A percentile compares a stretch with the other conserved stretches of the same genome.
These are phyloP conservation scores for Odontarrhena argentea DNA, from an alignment of 345 rosid genomes.

Conservation along the genomic window DNA sequence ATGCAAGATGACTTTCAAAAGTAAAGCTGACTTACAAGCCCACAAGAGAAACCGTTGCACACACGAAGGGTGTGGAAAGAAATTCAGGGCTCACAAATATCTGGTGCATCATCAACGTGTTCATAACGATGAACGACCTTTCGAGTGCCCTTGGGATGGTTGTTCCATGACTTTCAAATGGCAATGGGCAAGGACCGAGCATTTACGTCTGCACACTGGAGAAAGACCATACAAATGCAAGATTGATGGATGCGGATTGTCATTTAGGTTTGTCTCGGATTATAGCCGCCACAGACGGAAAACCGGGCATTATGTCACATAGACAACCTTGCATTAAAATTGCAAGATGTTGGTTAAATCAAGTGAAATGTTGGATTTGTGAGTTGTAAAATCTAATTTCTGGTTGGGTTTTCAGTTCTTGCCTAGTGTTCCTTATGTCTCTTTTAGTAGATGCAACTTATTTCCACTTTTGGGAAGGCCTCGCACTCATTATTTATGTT, in stretches of 20 bases:
- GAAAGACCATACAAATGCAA: constrained; percentile 89
- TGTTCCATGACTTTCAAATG: constrained; percentile 94
- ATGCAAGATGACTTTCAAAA: constrained; percentile 78
- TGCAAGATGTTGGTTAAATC: constrained; percentile 11
- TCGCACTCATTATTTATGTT: not conserved
- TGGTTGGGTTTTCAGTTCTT: constrained; percentile 11
- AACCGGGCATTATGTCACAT: constrained; percentile 72
- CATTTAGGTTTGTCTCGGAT: constrained; percentile 96
- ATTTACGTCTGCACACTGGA: constrained; percentile 88
- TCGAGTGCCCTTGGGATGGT: constrained; percentile 86
- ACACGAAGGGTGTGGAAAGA: constrained; percentile 78
- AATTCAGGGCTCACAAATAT: constrained; percentile 80
- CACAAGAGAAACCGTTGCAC: constrained; percentile 84
- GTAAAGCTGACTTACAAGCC: constrained; percentile 61
- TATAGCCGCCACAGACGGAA: constrained; percentile 92
- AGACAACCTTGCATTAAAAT: not conserved
- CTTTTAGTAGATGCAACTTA: constrained; percentile 20
- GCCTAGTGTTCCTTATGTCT: constrained; percentile 5
- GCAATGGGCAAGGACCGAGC: constrained; percentile 99
- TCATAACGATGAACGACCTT: constrained; percentile 86
- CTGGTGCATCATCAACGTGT: constrained; percentile 84
- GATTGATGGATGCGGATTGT: constrained; percentile 74
- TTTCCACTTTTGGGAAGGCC: constrained; percentile 21
- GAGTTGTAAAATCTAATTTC: constrained; percentile 20
- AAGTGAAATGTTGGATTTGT: constrained; percentile 10